A percentile compares a stretch with the other conserved stretches of the same genome.
These are phyloP conservation scores for Collybiopsis luxurians DNA, from an alignment of 768 basidiomycete genomes.

Conservation along the genomic window DNA sequence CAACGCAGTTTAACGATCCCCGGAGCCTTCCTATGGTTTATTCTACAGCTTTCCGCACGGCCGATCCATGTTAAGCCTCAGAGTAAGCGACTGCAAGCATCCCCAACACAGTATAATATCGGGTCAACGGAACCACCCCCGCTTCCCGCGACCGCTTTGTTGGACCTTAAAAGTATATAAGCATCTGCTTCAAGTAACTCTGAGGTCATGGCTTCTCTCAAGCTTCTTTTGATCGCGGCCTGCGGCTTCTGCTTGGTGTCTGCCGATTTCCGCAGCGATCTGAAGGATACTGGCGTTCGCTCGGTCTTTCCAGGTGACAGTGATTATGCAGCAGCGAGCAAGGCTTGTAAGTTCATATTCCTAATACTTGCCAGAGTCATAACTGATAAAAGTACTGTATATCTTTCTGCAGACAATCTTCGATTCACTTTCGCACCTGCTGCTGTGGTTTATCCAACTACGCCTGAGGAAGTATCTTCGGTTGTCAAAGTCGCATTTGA, in stretches of 20 bases:
- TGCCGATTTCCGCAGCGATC: neutral
- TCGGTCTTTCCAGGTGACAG: conserved; percentile 8
- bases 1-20: no score
- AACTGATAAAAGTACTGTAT: neutral
- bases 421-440: conserved; percentile 38
- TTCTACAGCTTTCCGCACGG: no score
- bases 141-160: no score
- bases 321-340: conserved; percentile 6
- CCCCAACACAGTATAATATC: no score
- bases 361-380: neutral
- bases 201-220: no score
- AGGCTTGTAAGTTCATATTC: conserved; percentile 9
- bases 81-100: no score
- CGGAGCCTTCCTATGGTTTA: no score
- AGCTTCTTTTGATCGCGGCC: neutral
- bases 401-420: conserved; percentile 31
- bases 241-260: neutral
- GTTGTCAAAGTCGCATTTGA: conserved; percentile 30
- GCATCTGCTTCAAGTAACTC: no score
- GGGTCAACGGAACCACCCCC: no score
- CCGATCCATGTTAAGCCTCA: no score
- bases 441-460: conserved; percentile 34
- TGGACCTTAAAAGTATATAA: no score
- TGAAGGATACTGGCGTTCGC: conserved; percentile 7
- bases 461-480: conserved; percentile 31